Percentiles rank a stretch among this genome's conserved stretches.
Conservation (phyloP, 805 yeast genomes). For the Barnettozyma sucrosica region DNA sequence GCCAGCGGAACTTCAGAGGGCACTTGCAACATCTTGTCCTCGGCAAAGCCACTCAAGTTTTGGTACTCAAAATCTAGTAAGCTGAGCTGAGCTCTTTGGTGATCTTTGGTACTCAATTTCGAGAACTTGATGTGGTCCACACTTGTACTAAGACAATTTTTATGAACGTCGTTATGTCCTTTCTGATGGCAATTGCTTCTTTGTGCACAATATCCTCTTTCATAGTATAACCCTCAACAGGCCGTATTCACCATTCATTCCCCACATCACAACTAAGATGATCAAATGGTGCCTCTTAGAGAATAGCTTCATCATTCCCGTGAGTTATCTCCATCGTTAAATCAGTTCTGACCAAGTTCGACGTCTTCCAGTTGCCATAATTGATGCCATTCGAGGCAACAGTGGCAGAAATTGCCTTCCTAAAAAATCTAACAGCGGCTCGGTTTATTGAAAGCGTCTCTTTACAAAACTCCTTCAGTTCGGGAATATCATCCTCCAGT, state of each 20-base stretch:
- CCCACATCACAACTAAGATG: background rate
- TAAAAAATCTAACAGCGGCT: background rate
- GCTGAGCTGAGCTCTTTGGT: background rate
- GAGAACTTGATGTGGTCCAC: background rate
- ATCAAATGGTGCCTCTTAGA: background rate
- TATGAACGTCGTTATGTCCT: conserved; percentile 10
- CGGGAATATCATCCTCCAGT: background rate
- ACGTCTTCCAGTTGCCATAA: too few relatives aligned
- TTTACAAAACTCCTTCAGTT: background rate
- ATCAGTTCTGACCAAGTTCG: background rate
- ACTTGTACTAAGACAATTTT: background rate
- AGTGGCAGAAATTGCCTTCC: background rate
- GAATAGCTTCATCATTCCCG: background rate
- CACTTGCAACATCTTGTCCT: background rate
- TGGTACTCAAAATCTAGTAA: background rate
- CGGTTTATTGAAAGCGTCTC: conserved; percentile 1
- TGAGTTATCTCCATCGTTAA: background rate
- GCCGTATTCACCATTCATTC: background rate
- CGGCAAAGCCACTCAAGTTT: background rate
- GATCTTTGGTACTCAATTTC: background rate
- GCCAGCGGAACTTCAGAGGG: background rate
- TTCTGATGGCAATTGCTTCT: conserved; percentile 13
- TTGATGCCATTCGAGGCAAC: background rate
- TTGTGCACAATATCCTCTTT: conserved; percentile 8
- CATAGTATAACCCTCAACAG: background rate